These are phyloP conservation scores for Starmerella roubikii DNA, from an alignment of 805 yeast species.

Conservation along the genomic window DNA sequence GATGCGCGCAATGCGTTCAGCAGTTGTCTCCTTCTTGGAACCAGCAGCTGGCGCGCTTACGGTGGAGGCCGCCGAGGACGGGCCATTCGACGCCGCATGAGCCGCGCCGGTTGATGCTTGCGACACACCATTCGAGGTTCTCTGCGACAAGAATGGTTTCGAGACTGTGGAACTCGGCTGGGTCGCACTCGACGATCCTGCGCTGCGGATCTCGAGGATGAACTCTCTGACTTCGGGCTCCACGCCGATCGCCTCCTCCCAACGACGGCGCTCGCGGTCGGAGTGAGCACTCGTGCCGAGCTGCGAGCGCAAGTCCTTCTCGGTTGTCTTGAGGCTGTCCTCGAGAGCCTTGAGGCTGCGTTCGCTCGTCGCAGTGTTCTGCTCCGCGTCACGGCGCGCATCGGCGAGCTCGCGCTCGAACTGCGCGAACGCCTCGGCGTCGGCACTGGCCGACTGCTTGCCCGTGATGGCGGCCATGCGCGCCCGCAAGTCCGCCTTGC, in stretches of 20 bases:
- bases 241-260: constrained; percentile 74
- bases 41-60: constrained; percentile 1
- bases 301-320: constrained; percentile 36
- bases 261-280: constrained; percentile 47
- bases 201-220: constrained; percentile 38
- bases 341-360: constrained; percentile 58
- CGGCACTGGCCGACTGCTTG: constrained; percentile 32
- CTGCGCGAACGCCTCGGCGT: constrained; percentile 35
- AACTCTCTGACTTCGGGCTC: constrained; percentile 52
- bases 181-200: background rate
- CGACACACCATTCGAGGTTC: background rate
- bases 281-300: constrained; percentile 23
- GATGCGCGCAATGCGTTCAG: constrained; percentile 22
- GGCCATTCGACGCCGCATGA: background rate
- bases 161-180: too few species aligned
- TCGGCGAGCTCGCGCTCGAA: constrained; percentile 42
- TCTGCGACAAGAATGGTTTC: background rate
- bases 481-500: constrained; percentile 64
- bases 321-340: constrained; percentile 50
- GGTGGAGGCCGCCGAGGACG: background rate
- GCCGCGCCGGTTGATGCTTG: background rate
- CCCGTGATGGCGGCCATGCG: constrained; percentile 93
- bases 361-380: constrained; percentile 43
- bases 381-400: constrained; percentile 38
- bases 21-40: constrained; percentile 17